Percentiles rank a stretch among this genome's conserved stretches.
Evolutionary conservation across 495 filamentous ascomycete species (phyloP).

Genomic region (Hypoxylon perforatum): DNA sequence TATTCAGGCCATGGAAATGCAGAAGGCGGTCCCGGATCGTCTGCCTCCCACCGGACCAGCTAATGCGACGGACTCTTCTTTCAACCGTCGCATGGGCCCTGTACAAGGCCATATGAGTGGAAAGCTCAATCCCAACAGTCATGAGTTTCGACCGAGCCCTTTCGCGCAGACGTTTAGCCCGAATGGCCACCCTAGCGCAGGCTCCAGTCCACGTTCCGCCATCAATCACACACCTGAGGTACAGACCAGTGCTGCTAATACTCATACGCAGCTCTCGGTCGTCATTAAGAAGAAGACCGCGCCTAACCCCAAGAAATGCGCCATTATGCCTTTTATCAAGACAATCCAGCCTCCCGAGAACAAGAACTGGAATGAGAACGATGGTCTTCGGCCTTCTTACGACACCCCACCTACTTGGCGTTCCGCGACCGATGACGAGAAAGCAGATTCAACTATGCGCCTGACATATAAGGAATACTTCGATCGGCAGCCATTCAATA

Average conservation of each 20-base stretch:
- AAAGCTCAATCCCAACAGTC: conserved; percentile 83
- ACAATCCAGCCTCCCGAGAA: conserved; percentile 79
- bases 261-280: conserved; percentile 57
- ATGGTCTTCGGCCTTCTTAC: conserved; percentile 80
- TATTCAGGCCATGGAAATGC: conserved; percentile 57
- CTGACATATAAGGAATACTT: conserved; percentile 79
- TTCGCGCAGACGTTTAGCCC: conserved; percentile 83
- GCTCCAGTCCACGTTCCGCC: conserved; percentile 72
- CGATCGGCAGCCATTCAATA: conserved; percentile 67
- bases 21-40: conserved; percentile 58
- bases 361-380: conserved; percentile 70
- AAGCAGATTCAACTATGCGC: conserved; percentile 66
- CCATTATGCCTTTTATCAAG: conserved; percentile 75
- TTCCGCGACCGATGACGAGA: conserved; percentile 66
- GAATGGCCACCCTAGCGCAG: conserved; percentile 66
- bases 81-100: conserved; percentile 59
- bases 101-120: conserved; percentile 61
- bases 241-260: conserved; percentile 35
- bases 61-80: conserved; percentile 57
- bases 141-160: conserved; percentile 86
- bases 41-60: conserved; percentile 66
- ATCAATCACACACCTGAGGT: conserved; percentile 59
- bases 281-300: conserved; percentile 70
- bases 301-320: conserved; percentile 63
- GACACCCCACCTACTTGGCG: conserved; percentile 86